Conservation (phyloP, 106 monocot species). For the Dioscorea dumetorum region DNA sequence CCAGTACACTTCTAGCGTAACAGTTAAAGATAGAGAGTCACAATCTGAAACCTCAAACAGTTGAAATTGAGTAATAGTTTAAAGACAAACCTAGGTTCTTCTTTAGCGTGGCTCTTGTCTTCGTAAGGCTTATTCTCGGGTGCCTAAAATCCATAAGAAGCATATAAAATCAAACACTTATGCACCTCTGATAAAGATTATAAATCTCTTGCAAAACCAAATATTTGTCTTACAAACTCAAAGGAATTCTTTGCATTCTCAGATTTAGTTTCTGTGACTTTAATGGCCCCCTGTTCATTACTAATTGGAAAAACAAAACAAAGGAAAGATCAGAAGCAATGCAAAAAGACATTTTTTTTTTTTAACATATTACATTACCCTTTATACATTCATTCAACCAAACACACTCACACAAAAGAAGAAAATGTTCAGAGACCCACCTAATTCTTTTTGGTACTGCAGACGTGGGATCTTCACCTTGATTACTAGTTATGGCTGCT, state of each 20-base stretch:
- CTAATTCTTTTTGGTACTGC: slow-evolving; percentile 2
- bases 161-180: too few relatives aligned
- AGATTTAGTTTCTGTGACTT: too few relatives aligned
- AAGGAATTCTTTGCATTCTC: slow-evolving; percentile 20
- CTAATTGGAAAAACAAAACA: background rate
- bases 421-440: slow-evolving; percentile 5
- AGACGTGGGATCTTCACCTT: background rate
- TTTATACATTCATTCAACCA: too few relatives aligned
- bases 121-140: slow-evolving; percentile 15
- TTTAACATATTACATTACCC: too few relatives aligned
- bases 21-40: too few relatives aligned
- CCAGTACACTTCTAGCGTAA: slow-evolving; percentile 12
- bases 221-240: slow-evolving; percentile 23
- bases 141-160: slow-evolving; percentile 13
- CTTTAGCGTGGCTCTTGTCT: slow-evolving; percentile 5
- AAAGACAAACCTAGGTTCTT: slow-evolving; percentile 28
- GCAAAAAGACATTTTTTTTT: too few relatives aligned
- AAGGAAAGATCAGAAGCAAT: background rate
- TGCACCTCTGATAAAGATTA: too few relatives aligned
- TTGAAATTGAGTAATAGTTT: too few relatives aligned
- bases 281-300: background rate
- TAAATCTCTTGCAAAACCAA: background rate
- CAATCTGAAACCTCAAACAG: too few relatives aligned
- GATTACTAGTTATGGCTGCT: slow-evolving; percentile 6
- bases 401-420: too few relatives aligned